Conservation (phyloP, 805 yeast genomes). For the Yarrowia sp. region DNA sequence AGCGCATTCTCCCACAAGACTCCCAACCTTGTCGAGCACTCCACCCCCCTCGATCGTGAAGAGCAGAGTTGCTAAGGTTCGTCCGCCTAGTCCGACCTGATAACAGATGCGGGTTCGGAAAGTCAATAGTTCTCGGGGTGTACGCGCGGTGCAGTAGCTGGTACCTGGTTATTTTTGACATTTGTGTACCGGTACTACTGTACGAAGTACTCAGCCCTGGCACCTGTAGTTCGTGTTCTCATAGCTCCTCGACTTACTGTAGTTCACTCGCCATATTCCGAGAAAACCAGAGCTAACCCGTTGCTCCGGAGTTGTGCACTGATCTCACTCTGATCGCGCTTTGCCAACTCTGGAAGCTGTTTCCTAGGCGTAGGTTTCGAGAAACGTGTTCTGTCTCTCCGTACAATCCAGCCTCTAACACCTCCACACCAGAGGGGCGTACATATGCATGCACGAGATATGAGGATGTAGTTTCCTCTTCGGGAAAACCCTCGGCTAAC, state of each 20-base stretch:
- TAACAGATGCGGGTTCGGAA: background rate
- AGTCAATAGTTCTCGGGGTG: background rate
- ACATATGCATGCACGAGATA: conserved; percentile 20
- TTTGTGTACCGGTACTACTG: too few species aligned
- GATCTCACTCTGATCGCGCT: too few species aligned
- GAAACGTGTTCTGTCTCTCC: too few species aligned
- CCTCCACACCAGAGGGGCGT: background rate
- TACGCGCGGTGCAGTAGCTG: too few species aligned
- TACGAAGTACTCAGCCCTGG: too few species aligned
- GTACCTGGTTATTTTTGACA: too few species aligned
- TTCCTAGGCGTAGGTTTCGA: background rate
- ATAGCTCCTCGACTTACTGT: too few species aligned
- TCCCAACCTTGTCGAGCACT: background rate
- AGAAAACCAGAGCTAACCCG: background rate
- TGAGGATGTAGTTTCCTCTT: conserved; percentile 19
- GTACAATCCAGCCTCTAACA: too few species aligned
- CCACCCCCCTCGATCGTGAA: background rate
- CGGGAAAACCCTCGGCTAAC: background rate
- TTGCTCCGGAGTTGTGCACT: too few species aligned
- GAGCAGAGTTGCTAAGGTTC: background rate
- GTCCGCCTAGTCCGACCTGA: background rate
- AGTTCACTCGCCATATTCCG: too few species aligned
- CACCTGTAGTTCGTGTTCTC: too few species aligned
- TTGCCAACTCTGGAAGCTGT: background rate
- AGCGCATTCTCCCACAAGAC: too few species aligned